Conservation (phyloP, 108 stramenopile species). For the Fragilaria crotonensis region DNA sequence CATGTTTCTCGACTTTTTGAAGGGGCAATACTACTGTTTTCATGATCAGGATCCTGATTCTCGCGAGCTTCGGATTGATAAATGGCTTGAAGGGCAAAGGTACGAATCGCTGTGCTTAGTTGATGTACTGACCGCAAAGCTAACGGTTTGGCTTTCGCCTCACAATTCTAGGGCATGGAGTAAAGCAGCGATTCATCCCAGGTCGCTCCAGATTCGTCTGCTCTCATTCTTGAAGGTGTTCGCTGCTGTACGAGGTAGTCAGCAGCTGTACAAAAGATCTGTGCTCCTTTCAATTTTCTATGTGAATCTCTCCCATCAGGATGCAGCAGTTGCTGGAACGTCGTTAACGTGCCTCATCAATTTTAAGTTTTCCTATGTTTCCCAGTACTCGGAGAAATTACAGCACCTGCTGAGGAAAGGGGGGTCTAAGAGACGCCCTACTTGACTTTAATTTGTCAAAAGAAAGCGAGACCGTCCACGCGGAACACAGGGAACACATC, state of each 20-base stretch:
- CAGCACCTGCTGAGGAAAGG: slow-evolving; percentile 47
- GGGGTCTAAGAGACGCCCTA: slow-evolving; percentile 56
- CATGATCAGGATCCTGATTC: slow-evolving; percentile 64
- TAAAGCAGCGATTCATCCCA: slow-evolving; percentile 22
- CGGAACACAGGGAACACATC: slow-evolving; percentile 44
- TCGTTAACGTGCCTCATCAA: slow-evolving; percentile 50
- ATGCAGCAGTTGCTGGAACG: slow-evolving; percentile 42
- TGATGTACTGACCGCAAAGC: no score
- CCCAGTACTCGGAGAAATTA: slow-evolving; percentile 47
- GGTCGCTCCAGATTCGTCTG: slow-evolving; percentile 42
- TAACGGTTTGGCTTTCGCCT: no score
- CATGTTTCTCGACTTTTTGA: slow-evolving; percentile 65
- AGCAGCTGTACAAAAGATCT: slow-evolving; percentile 66
- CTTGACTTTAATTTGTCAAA: slow-evolving; percentile 49
- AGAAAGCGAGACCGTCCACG: slow-evolving; percentile 31
- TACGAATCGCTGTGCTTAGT: no score
- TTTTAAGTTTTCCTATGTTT: slow-evolving; percentile 55
- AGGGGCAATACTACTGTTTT: slow-evolving; percentile 60
- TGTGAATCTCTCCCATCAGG: slow-evolving; percentile 56
- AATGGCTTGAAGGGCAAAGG: no score
- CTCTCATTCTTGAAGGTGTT: slow-evolving; percentile 66
- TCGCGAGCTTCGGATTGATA: slow-evolving; percentile 57
- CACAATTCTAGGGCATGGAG: neutral
- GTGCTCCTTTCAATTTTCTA: slow-evolving; percentile 45
- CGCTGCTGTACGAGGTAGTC: slow-evolving; percentile 60